A percentile compares a stretch with the other conserved stretches of the same genome.
Conservation (phyloP, 2,329 filamentous ascomycete species). For the Trichoderma lentiforme region DNA sequence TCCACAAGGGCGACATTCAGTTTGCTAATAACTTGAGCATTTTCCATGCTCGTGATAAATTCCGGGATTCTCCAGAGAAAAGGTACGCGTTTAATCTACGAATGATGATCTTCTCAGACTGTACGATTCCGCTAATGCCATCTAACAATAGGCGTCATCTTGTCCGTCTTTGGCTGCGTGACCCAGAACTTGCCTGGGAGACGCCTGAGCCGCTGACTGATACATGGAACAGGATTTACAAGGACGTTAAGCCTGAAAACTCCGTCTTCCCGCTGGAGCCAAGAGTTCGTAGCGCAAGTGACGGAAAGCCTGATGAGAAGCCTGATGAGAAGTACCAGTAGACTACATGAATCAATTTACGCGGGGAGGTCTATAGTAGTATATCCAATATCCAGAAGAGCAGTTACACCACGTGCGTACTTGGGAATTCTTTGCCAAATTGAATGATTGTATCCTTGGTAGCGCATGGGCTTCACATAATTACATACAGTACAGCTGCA, state of each 20-base stretch:
- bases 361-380: not conserved
- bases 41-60: slow-evolving; percentile 51
- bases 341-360: not conserved
- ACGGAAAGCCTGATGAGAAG: not conserved
- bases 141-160: slow-evolving; percentile 41
- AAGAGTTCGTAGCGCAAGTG: slow-evolving; percentile 5
- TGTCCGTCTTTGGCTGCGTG: slow-evolving; percentile 48
- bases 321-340: not conserved
- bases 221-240: slow-evolving; percentile 53
- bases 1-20: slow-evolving; percentile 51
- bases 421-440: not conserved
- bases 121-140: not conserved
- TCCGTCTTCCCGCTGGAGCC: slow-evolving; percentile 57
- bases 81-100: slow-evolving; percentile 39
- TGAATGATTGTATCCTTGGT: not conserved
- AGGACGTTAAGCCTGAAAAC: slow-evolving; percentile 47
- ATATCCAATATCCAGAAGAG: not conserved
- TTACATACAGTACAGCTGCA: not conserved
- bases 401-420: not conserved
- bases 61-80: slow-evolving; percentile 42
- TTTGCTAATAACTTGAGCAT: slow-evolving; percentile 55
- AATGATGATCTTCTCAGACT: slow-evolving; percentile 15
- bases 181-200: slow-evolving; percentile 48
- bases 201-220: slow-evolving; percentile 42
- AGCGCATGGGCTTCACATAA: not conserved